A percentile compares a stretch with the other conserved stretches of the same genome.
Conservation (phyloP, 768 basidiomycete genomes). For the Leccinellum rugosiceps region DNA sequence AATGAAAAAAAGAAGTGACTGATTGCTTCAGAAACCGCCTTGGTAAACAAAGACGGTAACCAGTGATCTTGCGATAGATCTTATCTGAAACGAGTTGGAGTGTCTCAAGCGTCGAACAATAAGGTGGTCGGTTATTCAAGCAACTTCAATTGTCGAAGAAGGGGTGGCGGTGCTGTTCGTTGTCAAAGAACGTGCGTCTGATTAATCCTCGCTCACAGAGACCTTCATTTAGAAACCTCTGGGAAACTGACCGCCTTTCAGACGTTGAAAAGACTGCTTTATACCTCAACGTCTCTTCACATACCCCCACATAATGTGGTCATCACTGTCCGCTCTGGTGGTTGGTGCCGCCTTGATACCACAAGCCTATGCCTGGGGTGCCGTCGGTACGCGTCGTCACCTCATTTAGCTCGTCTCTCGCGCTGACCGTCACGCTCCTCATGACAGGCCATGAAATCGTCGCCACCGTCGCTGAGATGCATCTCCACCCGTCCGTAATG, state of each 20-base stretch:
- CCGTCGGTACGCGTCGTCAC: slow-evolving; percentile 29
- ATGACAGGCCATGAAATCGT: slow-evolving; percentile 83
- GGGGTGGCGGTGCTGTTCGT: too few relatives aligned
- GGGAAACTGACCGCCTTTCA: not conserved
- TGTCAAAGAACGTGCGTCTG: too few relatives aligned
- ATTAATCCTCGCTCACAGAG: not conserved
- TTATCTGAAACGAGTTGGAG: too few relatives aligned
- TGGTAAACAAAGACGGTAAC: too few relatives aligned
- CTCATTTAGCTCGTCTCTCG: not conserved
- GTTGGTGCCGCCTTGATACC: slow-evolving; percentile 22
- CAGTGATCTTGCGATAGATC: too few relatives aligned
- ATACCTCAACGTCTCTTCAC: not conserved
- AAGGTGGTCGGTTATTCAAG: too few relatives aligned
- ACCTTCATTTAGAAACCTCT: slow-evolving; percentile 13
- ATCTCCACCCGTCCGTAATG: slow-evolving; percentile 72
- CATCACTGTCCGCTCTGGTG: slow-evolving; percentile 11
- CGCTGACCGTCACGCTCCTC: not conserved
- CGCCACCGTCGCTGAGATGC: slow-evolving; percentile 91
- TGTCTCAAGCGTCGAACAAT: too few relatives aligned
- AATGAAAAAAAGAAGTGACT: too few relatives aligned
- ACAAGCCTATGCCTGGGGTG: slow-evolving; percentile 38
- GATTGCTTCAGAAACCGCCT: too few relatives aligned
- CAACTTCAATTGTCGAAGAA: too few relatives aligned
- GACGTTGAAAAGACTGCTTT: not conserved
- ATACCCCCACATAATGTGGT: slow-evolving; percentile 22